Evolutionary conservation across 2,329 filamentous ascomycete genomes (phyloP).

Genomic region (Talaromyces sp.): DNA sequence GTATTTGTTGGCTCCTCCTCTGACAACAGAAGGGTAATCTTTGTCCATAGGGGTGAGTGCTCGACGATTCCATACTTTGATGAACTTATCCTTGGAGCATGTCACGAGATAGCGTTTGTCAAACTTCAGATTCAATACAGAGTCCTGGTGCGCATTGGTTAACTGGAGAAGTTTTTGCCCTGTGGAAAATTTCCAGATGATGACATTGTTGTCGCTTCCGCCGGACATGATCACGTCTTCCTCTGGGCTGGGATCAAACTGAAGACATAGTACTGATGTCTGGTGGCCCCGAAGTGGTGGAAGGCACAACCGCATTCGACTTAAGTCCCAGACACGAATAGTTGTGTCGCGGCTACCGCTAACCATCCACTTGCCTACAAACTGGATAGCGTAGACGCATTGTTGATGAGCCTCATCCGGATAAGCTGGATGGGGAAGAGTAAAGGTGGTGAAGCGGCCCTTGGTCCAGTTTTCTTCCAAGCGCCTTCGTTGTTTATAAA

Average conservation of each 20-base stretch:
- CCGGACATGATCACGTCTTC: constrained; percentile 94
- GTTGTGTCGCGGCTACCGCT: constrained; percentile 89
- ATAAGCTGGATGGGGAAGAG: constrained; percentile 79
- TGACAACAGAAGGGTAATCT: constrained; percentile 44
- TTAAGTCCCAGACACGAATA: constrained; percentile 85
- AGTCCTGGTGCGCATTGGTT: constrained; percentile 75
- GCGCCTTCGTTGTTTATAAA: constrained; percentile 81
- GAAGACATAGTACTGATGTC: constrained; percentile 88
- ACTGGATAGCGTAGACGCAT: constrained; percentile 94
- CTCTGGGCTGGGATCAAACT: constrained; percentile 83
- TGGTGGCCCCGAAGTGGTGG: constrained; percentile 72
- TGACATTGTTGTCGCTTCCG: constrained; percentile 86
- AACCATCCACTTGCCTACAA: constrained; percentile 78
- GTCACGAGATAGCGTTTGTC: constrained; percentile 89
- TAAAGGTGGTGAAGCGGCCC: constrained; percentile 79
- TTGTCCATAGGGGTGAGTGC: constrained; percentile 53
- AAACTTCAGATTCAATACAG: constrained; percentile 89
- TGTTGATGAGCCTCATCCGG: constrained; percentile 81
- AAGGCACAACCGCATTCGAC: constrained; percentile 71
- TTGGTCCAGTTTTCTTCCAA: constrained; percentile 90
- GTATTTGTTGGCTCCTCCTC: constrained; percentile 45
- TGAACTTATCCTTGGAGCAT: constrained; percentile 94
- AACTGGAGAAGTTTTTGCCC: constrained; percentile 77
- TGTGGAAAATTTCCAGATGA: constrained; percentile 91
- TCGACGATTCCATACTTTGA: constrained; percentile 90